Percentiles rank a stretch among this genome's conserved stretches.
Conservation (phyloP, 108 stramenopile genomes). For the Cyclotella choctawhatcheeana region DNA sequence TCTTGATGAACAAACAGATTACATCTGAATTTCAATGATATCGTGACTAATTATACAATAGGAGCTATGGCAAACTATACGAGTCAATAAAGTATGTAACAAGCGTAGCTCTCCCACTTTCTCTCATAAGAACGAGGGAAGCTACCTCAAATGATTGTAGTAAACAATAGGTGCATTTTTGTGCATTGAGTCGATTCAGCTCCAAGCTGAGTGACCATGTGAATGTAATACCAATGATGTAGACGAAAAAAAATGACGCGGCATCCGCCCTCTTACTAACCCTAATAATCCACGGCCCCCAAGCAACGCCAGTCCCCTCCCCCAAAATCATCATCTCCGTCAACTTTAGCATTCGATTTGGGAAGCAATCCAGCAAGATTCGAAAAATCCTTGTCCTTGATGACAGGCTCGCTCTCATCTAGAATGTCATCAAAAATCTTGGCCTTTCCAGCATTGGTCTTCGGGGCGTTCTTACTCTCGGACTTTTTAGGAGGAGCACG, state of each 20-base stretch:
- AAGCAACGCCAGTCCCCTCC: slow-evolving; percentile 15
- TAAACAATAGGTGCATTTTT: too few relatives aligned
- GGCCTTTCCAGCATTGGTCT: neutral
- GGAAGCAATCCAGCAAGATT: slow-evolving; percentile 3
- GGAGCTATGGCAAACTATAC: neutral
- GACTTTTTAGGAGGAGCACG: neutral
- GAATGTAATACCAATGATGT: too few relatives aligned
- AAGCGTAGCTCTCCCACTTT: neutral
- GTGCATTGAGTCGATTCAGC: neutral
- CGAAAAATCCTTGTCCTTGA: neutral
- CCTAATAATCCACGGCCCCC: slow-evolving; percentile 15
- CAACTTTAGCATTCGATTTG: neutral
- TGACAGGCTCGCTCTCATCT: neutral
- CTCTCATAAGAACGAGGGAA: too few relatives aligned
- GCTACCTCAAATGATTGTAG: too few relatives aligned
- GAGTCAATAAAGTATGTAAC: neutral
- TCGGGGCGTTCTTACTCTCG: neutral
- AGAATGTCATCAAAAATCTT: neutral
- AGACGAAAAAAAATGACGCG: too few relatives aligned
- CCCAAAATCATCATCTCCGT: slow-evolving; percentile 8
- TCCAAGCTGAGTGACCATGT: neutral
- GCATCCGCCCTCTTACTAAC: too few relatives aligned
- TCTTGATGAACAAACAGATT: neutral
- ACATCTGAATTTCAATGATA: neutral
- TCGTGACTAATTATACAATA: neutral